A percentile compares a stretch with the other conserved stretches of the same genome.
Evolutionary conservation across 441 rosid species (phyloP).

Genomic region (Adansonia gregorii): DNA sequence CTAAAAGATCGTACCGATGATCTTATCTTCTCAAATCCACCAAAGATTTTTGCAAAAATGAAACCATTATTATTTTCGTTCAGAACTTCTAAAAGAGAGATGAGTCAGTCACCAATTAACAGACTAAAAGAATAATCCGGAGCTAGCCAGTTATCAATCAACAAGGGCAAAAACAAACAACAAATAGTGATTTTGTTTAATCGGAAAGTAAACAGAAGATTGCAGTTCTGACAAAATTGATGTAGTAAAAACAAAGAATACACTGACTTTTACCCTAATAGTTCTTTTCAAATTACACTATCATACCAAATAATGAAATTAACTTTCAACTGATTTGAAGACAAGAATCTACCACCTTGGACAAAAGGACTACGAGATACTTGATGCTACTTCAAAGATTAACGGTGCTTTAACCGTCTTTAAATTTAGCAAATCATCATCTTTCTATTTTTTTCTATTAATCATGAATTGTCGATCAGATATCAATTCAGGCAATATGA

Average conservation of each 20-base stretch:
- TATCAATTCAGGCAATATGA: slow-evolving; percentile 5
- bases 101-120: not conserved
- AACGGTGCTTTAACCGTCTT: not conserved
- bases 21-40: slow-evolving; percentile 92
- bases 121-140: slow-evolving; percentile 10
- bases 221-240: not conserved
- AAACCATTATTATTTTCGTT: slow-evolving; percentile 61
- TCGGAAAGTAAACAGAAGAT: not conserved
- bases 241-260: not conserved
- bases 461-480: not conserved
- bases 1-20: slow-evolving; percentile 69
- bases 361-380: not conserved
- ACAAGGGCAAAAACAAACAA: slow-evolving; percentile 15
- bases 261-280: not conserved
- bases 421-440: not conserved
- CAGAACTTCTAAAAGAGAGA: slow-evolving; percentile 48
- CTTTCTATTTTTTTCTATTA: slow-evolving; percentile 6
- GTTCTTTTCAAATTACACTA: not conserved
- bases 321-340: no score
- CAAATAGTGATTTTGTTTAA: slow-evolving; percentile 16
- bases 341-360: not conserved
- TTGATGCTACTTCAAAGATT: not conserved
- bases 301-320: not conserved
- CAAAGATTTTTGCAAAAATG: slow-evolving; percentile 91
- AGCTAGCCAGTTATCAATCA: slow-evolving; percentile 19